Base-by-base conservation (phyloP, 2,329 filamentous ascomycete genomes). In the Phaeosphaeria sp. region DNA sequence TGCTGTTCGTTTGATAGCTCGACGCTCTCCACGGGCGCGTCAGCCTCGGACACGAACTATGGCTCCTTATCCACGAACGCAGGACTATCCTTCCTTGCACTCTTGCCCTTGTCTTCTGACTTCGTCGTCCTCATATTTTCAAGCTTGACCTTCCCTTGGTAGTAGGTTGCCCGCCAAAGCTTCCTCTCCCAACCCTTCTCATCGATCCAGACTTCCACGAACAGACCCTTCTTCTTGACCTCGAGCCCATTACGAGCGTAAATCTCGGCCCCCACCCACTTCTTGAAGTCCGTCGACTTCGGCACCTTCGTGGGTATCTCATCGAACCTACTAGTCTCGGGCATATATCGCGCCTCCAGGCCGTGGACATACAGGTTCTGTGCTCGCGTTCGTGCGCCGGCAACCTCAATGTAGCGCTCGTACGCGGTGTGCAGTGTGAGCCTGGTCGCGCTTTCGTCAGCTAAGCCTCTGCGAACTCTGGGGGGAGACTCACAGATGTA, bases 281-380 rank as follows among this genome's bases (percentile, higher is more conserved):
- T 21, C 15, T 39, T 53, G 27, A 7, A 25, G 20, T 47, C 33
- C 15, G 30, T 39, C 7, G 40, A 24, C n/a, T 13, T n/a, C 13
- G 50, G 50, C n/a, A 46, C 11, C 48, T 6, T 21, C 20, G 48
- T 30, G 4, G 39, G 17, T n/a, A 20, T 13, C 5, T 20, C 25
- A 6, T 33, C 30, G 24, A 30, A 11, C 18, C 6, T 13, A 20
- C 18, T 8, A 21, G n/a, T 20, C 15, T 22, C 7, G 25, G 33
- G 9, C 20, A 40, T 30, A 24, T 40, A 17, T 15, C 6, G 40
- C 15, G 57, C 51, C n/a, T 60, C 60, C 6, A 63, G 42, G 7
- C 60, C 57, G 1, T 55, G 47, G 3, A 60, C 57, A 55, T 57
- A 60, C 20, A 60, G 30, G 6, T 18, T 24, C n/a, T 63, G 51